phyloP scores from a whole-genome alignment of 768 basidiomycete genomes.

The Suillus subluteus region DNA sequence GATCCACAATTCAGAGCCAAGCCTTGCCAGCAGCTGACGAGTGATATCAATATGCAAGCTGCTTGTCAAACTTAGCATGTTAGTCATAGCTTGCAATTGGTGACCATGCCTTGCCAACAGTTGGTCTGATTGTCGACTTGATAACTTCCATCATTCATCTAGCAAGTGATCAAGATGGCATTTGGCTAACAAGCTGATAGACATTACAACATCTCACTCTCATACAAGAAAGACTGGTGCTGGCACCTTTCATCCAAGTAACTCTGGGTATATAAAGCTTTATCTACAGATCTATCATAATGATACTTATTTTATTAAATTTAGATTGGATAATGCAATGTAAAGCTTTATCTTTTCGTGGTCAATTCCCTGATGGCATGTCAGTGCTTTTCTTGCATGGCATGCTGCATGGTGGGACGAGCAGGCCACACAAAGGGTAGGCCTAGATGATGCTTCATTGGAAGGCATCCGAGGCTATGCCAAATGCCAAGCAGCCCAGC shows the following conservation, averaged over 20 bases:
- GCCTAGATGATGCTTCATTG: not conserved
- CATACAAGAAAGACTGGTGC: not conserved
- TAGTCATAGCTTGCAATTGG: no score
- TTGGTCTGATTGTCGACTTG: not conserved
- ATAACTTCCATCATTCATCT: not conserved
- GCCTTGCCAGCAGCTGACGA: no score
- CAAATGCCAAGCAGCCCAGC: not conserved
- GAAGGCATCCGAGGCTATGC: constrained; percentile 2
- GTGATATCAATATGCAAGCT: no score
- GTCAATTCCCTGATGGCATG: not conserved
- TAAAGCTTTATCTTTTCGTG: no score
- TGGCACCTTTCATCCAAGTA: not conserved
- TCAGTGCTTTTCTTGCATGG: not conserved
- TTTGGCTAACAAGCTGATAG: not conserved
- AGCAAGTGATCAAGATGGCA: not conserved
- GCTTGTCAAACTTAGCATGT: no score
- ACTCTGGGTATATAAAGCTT: not conserved
- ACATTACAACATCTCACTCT: not conserved
- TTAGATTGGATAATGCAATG: no score
- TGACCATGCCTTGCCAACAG: no score
- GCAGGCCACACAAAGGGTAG: not conserved
- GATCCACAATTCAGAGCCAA: no score
- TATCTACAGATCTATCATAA: not conserved
- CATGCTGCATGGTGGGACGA: constrained; percentile 6
- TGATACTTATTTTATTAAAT: not conserved